Evolutionary conservation across 345 rosid species (phyloP), one percentile per base, ranked within the genome.

Genomic region (Eucalyptus sp.): DNA sequence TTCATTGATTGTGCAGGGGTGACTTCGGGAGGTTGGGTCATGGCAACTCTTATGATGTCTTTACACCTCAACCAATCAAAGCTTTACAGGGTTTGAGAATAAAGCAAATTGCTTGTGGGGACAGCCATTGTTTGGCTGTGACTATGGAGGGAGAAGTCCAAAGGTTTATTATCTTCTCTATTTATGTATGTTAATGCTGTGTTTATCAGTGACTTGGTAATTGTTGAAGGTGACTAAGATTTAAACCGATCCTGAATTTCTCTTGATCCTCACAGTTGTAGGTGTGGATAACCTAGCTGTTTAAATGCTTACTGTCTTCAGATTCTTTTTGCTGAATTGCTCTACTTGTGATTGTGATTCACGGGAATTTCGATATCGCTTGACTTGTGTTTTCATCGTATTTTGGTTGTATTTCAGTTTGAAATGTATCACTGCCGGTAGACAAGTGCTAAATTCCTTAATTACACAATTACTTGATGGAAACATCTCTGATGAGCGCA

Each of bases 21-120:
- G 99, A 98, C 91, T 96, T 98, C 87, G 99, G 99, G 91, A 95
- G 99, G 94, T 90, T 98, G 89, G 99, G 99, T 16, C 99, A 98
- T 93, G 99, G 99, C 43, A 96, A 97, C 93, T 96, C 98, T 7
- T 96, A 96, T 88, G 99, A 98, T 93, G 91, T 97, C 90, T 98
- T 98, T 92, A 95, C 96, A 89, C 99, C 99, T 14, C 94, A 92
- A 89, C 99, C 99, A 14, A 94, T 98, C 64, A 95, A 95, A 93
- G 96, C 96, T 81, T 91, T 98, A 58, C 94, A 94, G 46, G 97
- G 99, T 88, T 51, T 96, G 91, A 93, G 62, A 92, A 95, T 98
- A 29, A 98, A 93, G 94, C 98, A 97, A 94, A 98, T 98, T 91
- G 98, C 99, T 90, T 97, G 99, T 90, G 99, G 99, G 83, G 99